Evolutionary conservation across 306 rosid species (phyloP), one percentile per base, ranked within the genome.

Genomic region (Cyclanthera cordifolia): DNA sequence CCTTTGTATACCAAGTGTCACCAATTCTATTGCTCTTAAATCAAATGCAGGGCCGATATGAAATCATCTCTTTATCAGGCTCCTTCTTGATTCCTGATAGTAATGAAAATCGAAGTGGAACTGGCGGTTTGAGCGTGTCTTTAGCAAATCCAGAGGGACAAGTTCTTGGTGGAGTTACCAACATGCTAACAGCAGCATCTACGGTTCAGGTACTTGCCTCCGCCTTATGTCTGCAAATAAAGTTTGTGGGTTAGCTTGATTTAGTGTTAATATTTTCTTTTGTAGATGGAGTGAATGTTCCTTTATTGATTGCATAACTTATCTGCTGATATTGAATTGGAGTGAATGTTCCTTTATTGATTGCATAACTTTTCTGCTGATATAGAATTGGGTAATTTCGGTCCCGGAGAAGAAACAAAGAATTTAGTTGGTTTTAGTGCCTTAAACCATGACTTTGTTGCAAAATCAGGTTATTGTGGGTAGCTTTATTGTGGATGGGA

Each of bases 31-130:
- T n/a, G n/a, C 37, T 71, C 24, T 57, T 56, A 21, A 71, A 53
- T 15, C 57, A 32, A 56, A 75, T 75, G 45, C 87, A 94, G 99
- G 99, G 99, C 58, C 86, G 87, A 69, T 94, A 88, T 67, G 91
- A 94, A 79, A 94, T 94, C 76, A 73, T 94, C 54, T 84, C 91
- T 81, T 67, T 94, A 84, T 90, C 97, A 55, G 99, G 99, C 56
- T 90, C 97, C 70, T 94, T 86, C 78, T 81, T 90, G 80, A 95
- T 94, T 74, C 83, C 96, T 1, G 97, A 94, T 72, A 96, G 85
- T 69, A 91, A 94, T 46, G 91, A 90, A 19, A 82, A 86, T 32
- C 95, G 82, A 32, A 79, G 72, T 72, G 85, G 95, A 80, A 90
- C 85, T 0, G 97, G 99, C 20, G 87, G 99, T 24, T 37, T 94